Evolutionary conservation across 75 land plant species (phyloP), one percentile per base, ranked within the genome.

Genomic region (Pinus taeda): DNA sequence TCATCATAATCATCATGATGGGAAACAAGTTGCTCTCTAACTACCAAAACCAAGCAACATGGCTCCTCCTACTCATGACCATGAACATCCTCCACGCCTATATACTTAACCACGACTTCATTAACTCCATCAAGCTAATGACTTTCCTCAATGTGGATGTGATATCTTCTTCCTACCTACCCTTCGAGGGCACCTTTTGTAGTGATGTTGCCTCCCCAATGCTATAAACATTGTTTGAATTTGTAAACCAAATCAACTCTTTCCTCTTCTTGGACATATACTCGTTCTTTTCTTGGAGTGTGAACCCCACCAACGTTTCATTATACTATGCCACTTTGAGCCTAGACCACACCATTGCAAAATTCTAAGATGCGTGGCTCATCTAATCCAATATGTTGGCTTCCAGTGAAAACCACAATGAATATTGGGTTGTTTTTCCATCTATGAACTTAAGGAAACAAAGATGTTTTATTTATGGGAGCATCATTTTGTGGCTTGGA

Each of bases 191-290:
- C 29, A 37, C 82, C 0, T 91, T 91, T 63, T 57, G 81, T 14
- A 77, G 78, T 2, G 57, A 60, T 62, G 56, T 84, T n/a, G 66
- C 59, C 3, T 22, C 77, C 1, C 60, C 57, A 8, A 49, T 37
- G 59, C 39, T 90, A 33, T 49, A 76, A n/a, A 86, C 90, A 5
- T 24, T 90, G 71, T 78, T 92, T 0, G 74, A 74, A 2, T 86
- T 86, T 77, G 61, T 92, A 15, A 15, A 56, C 1, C 55, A 74
- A 4, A 84, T 86, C 15, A 61, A 73, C 74, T 77, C 93, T 39
- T 84, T 85, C 1, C 72, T 92, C 78, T 76, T 90, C 80, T 60
- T 92, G 20, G 88, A 92, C 61, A 77, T 82, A 60, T 92, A 92
- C 59, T 93, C 94, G 1, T 92, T 70, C 62, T 76, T 92, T 62